Evolutionary conservation across 768 basidiomycete genomes (phyloP), one percentile per base, ranked within the genome.

Genomic region (Punctularia strigosozonata): DNA sequence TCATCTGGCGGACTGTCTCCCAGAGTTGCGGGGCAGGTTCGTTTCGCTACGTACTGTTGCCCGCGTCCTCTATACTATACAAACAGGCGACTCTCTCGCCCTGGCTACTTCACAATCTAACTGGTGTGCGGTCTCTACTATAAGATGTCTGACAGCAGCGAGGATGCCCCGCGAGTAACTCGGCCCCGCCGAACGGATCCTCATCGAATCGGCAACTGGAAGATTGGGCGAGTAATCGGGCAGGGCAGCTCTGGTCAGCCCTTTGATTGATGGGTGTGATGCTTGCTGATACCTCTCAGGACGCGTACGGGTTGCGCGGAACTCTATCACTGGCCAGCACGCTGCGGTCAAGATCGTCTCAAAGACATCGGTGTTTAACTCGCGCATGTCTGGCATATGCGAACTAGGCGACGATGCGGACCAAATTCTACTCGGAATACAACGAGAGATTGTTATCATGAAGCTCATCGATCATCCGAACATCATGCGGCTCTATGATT

Each of bases 371-470:
- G 60, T 80, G 41, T 60, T 84, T 41, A 68, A 68, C 39, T 83
- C 84, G 35, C 69, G 73, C 26, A 68, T 74, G n/a, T n/a, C n/a
- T n/a, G n/a, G n/a, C n/a, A n/a, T n/a, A n/a, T n/a, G n/a, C n/a
- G 28, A 30, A 10, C 28, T 10, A 30, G 28, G 28, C 28, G 10
- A 10, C 28, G 20, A 10, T 13, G 8, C 33, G 19, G 74, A 75
- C 36, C 71, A 81, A 10, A 75, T 74, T 43, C 70, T 80, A 44
- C 73, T 86, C 42, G 77, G 80, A 35, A 77, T 95, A 44, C 86
- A 94, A 57, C 75, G 90, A 44, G 92, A 98, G 60, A 94, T 95
- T 37, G 88, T 92, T 43, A 80, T 95, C 52, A 92, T 98, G 91
- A 98, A 95, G 59, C 77, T 95, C 45, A 81, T 95, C 48, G 81